These are phyloP conservation scores for Fusarium citri DNA, from an alignment of 2,329 filamentous ascomycete species.

Conservation along the genomic window DNA sequence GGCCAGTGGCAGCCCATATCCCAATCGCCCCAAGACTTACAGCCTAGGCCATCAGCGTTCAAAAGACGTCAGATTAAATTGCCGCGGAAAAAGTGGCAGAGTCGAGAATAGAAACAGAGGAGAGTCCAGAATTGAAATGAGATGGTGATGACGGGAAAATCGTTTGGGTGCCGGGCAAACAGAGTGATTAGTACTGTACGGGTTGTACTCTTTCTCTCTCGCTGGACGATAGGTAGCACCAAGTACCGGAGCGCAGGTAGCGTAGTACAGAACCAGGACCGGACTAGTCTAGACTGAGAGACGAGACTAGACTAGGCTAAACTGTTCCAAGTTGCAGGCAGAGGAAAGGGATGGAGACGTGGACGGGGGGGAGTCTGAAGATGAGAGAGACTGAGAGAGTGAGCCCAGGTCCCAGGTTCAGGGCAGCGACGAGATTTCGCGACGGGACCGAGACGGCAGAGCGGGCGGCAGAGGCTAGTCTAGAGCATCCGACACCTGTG, in stretches of 20 bases:
- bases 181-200: slow-evolving; percentile 6
- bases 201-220: slow-evolving; percentile 1
- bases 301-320: slow-evolving; percentile 8
- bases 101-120: slow-evolving; percentile 34
- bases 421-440: slow-evolving; percentile 29
- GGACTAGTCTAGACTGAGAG: background rate
- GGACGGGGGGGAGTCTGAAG: background rate
- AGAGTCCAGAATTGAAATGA: slow-evolving; percentile 34
- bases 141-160: slow-evolving; percentile 37
- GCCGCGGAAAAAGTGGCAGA: slow-evolving; percentile 22
- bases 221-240: slow-evolving; percentile 5
- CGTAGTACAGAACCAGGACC: slow-evolving; percentile 3
- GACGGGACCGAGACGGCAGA: slow-evolving; percentile 37
- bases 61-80: slow-evolving; percentile 17
- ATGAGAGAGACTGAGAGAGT: slow-evolving; percentile 1
- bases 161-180: slow-evolving; percentile 15
- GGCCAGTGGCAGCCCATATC: slow-evolving; percentile 53
- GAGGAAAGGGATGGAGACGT: slow-evolving; percentile 31
- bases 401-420: slow-evolving; percentile 14
- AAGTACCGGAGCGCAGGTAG: slow-evolving; percentile 25
- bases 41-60: slow-evolving; percentile 52
- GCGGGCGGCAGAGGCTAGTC: slow-evolving; percentile 13
- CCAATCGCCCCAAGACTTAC: slow-evolving; percentile 54
- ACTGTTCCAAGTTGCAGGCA: slow-evolving; percentile 33
- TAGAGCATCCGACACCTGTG: slow-evolving; percentile 4